phyloP scores from a whole-genome alignment of 257 asterid species.

The Lycium ferocissimum region DNA sequence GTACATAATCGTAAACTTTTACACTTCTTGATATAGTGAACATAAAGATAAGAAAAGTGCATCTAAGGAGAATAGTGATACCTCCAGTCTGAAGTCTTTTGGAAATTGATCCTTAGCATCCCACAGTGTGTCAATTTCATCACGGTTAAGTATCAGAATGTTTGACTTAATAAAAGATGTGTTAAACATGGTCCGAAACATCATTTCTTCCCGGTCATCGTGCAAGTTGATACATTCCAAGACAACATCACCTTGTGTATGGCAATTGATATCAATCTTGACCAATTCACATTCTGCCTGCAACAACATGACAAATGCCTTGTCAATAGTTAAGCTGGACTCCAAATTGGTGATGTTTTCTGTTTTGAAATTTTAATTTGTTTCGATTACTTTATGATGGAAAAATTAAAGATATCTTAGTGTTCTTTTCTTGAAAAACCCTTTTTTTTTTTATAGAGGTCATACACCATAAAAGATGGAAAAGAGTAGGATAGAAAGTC shows the following conservation, averaged over 20 bases:
- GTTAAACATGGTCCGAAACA: constrained; percentile 76
- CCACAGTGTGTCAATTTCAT: constrained; percentile 67
- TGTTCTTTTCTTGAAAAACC: too few species aligned
- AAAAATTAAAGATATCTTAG: too few species aligned
- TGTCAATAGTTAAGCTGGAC: neutral
- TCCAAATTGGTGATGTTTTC: neutral
- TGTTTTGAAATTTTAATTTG: too few species aligned
- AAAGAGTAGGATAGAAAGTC: neutral
- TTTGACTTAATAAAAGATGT: constrained; percentile 68
- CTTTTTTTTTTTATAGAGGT: neutral
- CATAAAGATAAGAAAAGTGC: neutral
- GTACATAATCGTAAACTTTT: neutral
- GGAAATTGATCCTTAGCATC: constrained; percentile 55
- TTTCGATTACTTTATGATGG: too few species aligned
- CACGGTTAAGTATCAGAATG: constrained; percentile 55
- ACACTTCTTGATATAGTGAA: neutral
- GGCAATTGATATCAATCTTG: constrained; percentile 70
- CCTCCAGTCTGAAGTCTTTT: constrained; percentile 72
- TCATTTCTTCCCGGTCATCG: constrained; percentile 53
- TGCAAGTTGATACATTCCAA: constrained; percentile 67
- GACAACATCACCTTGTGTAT: constrained; percentile 78
- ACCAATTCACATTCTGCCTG: constrained; percentile 69
- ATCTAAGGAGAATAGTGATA: constrained; percentile 37
- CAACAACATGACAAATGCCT: constrained; percentile 39
- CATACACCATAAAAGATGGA: neutral